These are phyloP conservation scores for Hemileccinum rubropunctum DNA, from an alignment of 768 basidiomycete species.

Conservation along the genomic window DNA sequence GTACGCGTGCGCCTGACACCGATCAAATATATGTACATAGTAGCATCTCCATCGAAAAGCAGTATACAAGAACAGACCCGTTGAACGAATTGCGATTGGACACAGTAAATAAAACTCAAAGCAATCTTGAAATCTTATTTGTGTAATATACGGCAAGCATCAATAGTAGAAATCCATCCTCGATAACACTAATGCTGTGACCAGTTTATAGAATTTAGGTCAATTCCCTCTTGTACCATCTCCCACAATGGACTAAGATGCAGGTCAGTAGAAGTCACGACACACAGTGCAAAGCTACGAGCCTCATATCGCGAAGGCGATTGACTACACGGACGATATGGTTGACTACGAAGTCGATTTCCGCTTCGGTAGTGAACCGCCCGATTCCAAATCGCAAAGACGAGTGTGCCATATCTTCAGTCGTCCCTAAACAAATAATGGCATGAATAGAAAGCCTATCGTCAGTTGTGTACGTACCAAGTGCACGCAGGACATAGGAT, in stretches of 20 bases:
- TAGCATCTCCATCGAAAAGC: neutral
- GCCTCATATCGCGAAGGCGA: slow-evolving; percentile 92
- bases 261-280: slow-evolving; percentile 8
- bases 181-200: slow-evolving; percentile 53
- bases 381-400: slow-evolving; percentile 97
- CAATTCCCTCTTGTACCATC: slow-evolving; percentile 99
- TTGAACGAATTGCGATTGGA: slow-evolving; percentile 2
- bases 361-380: slow-evolving; percentile 95
- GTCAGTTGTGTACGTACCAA: slow-evolving; percentile 48
- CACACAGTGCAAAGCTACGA: slow-evolving; percentile 16
- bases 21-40: neutral
- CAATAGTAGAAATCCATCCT: too few species aligned
- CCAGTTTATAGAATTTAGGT: slow-evolving; percentile 94
- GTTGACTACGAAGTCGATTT: slow-evolving; percentile 90
- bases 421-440: slow-evolving; percentile 57
- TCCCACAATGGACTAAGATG: slow-evolving; percentile 87
- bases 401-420: slow-evolving; percentile 99
- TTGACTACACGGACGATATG: slow-evolving; percentile 88
- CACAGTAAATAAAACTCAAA: slow-evolving; percentile 13
- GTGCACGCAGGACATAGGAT: slow-evolving; percentile 94
- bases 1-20: neutral
- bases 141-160: too few species aligned
- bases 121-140: slow-evolving; percentile 7
- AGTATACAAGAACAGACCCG: neutral
- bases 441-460: neutral